Percentiles rank a stretch among this genome's conserved stretches.
phyloP scores from a whole-genome alignment of 768 basidiomycete species.

The Gelatoporia subvermispora region DNA sequence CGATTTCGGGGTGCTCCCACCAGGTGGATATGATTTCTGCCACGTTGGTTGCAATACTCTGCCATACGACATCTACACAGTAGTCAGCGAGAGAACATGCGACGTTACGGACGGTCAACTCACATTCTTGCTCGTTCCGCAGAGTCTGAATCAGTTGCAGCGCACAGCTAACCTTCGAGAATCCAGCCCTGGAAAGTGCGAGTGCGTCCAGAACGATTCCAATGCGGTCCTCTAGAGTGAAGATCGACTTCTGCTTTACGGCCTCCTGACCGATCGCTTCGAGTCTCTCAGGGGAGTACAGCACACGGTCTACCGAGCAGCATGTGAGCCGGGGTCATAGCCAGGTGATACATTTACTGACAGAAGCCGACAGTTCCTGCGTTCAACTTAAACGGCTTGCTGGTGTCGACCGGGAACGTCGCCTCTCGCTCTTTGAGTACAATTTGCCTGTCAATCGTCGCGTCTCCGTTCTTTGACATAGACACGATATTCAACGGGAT shows the following conservation, averaged over 20 bases:
- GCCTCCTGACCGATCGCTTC: constrained; percentile 77
- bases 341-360: constrained; percentile 19
- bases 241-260: constrained; percentile 54
- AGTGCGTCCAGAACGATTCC: constrained; percentile 83
- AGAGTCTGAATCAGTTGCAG: constrained; percentile 69
- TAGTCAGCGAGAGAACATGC: background rate
- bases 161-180: constrained; percentile 69
- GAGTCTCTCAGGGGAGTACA: constrained; percentile 79
- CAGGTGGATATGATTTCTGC: constrained; percentile 55
- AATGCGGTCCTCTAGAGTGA: constrained; percentile 82
- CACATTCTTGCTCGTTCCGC: constrained; percentile 73
- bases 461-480: constrained; percentile 52
- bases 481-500: constrained; percentile 75
- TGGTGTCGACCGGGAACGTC: constrained; percentile 66
- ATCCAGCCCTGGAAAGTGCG: constrained; percentile 77
- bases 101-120: constrained; percentile 21
- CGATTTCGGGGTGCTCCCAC: constrained; percentile 72
- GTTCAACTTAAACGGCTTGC: constrained; percentile 84
- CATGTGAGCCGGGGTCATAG: background rate
- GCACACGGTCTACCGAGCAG: constrained; percentile 61
- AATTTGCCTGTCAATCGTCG: constrained; percentile 51
- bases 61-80: constrained; percentile 75
- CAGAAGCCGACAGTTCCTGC: constrained; percentile 87
- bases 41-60: constrained; percentile 57
- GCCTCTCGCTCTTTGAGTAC: constrained; percentile 68